Percentiles rank a stretch among this genome's conserved stretches.
Conservation (phyloP, 805 yeast genomes). For the Wickerhamiella occidentalis region DNA sequence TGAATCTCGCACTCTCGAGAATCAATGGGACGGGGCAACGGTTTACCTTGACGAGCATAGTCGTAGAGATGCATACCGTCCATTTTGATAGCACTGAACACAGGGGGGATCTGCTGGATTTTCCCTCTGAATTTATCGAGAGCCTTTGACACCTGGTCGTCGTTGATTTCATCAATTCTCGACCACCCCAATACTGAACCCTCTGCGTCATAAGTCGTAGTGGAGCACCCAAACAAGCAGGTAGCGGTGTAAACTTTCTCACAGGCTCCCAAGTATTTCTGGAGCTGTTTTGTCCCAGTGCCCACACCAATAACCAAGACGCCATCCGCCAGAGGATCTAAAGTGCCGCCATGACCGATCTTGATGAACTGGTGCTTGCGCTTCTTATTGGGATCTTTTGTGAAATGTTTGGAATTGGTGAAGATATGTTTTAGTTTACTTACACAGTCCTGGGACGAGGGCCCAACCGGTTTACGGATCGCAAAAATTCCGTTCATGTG, state of each 20-base stretch:
- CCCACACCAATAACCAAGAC: conserved; percentile 86
- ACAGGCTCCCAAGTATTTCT: conserved; percentile 59
- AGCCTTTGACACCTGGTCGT: conserved; percentile 38
- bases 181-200: conserved; percentile 63
- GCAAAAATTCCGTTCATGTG: conserved; percentile 97
- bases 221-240: conserved; percentile 78
- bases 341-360: conserved; percentile 97
- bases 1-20: conserved; percentile 60
- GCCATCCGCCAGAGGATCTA: conserved; percentile 95
- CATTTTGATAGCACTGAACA: conserved; percentile 86
- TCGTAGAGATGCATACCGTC: conserved; percentile 90
- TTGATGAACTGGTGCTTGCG: conserved; percentile 36
- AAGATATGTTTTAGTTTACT: conserved; percentile 52
- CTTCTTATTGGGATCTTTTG: conserved; percentile 25
- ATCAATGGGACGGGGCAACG: conserved; percentile 74
- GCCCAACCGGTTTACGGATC: conserved; percentile 76
- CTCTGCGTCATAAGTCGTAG: conserved; percentile 89
- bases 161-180: conserved; percentile 39
- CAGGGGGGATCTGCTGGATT: conserved; percentile 84
- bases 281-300: conserved; percentile 71
- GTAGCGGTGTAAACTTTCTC: conserved; percentile 69
- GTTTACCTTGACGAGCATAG: conserved; percentile 78
- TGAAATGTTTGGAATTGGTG: conserved; percentile 46
- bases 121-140: conserved; percentile 61
- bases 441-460: conserved; percentile 65